Evolutionary conservation across 257 asterid species (phyloP).

Genomic region (Solanum dulcamara): DNA sequence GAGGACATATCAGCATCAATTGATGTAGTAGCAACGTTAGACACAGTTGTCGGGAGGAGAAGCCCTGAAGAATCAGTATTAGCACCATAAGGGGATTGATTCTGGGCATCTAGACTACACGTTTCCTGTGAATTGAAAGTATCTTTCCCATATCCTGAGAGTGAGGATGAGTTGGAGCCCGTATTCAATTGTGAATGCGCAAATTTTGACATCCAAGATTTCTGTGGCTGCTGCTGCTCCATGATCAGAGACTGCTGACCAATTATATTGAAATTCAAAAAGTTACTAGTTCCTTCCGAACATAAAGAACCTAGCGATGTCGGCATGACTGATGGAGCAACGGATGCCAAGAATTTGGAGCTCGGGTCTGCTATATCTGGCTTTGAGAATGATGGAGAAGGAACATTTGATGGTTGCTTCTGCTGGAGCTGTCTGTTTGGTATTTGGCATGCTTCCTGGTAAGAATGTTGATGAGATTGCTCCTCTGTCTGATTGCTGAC

Average conservation of each 20-base stretch:
- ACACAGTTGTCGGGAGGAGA: constrained; percentile 61
- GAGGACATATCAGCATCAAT: constrained; percentile 54
- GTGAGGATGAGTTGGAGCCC: constrained; percentile 31
- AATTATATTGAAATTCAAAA: constrained; percentile 44
- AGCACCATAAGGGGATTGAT: constrained; percentile 51
- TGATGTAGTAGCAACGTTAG: constrained; percentile 39
- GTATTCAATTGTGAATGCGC: constrained; percentile 30
- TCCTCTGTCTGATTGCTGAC: constrained; percentile 37
- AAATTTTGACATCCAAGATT: constrained; percentile 55
- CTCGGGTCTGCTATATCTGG: constrained; percentile 40
- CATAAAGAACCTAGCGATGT: constrained; percentile 58
- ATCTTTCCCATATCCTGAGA: constrained; percentile 51
- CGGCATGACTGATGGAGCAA: constrained; percentile 48
- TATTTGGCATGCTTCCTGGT: constrained; percentile 45
- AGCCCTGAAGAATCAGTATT: constrained; percentile 61
- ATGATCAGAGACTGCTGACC: constrained; percentile 47
- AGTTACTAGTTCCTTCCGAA: constrained; percentile 57
- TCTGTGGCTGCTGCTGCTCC: constrained; percentile 66
- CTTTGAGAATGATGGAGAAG: constrained; percentile 64
- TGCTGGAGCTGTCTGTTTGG: constrained; percentile 56
- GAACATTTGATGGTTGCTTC: constrained; percentile 50
- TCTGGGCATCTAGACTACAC: constrained; percentile 47
- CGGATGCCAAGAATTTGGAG: constrained; percentile 34
- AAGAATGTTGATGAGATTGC: constrained; percentile 36
- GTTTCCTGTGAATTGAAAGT: constrained; percentile 51